phyloP scores from a whole-genome alignment of 2,329 filamentous ascomycete species.

The Monosporascus sp. region DNA sequence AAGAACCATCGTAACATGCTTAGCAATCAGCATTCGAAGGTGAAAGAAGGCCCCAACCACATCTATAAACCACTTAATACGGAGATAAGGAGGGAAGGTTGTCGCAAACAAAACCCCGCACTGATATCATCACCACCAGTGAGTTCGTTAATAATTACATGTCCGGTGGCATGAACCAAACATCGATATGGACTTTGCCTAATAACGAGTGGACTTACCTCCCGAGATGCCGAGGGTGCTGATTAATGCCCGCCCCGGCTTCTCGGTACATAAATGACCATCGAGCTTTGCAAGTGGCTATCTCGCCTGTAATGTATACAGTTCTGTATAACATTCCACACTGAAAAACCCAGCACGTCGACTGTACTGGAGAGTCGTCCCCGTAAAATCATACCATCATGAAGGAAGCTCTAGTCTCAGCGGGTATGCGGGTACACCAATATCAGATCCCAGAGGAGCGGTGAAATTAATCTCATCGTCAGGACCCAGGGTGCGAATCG shows the following conservation, averaged over 20 bases:
- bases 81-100: background rate
- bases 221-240: too few relatives aligned
- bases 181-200: background rate
- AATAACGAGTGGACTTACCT: too few relatives aligned
- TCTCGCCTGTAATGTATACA: too few relatives aligned
- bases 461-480: background rate
- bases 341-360: too few relatives aligned
- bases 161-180: background rate
- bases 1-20: background rate
- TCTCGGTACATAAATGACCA: too few relatives aligned
- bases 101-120: background rate
- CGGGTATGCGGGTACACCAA: slow-evolving; percentile 9
- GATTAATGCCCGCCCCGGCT: too few relatives aligned
- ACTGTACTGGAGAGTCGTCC: background rate
- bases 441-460: background rate
- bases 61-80: background rate
- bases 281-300: too few relatives aligned
- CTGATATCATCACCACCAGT: background rate
- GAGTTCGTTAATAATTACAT: background rate
- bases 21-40: background rate
- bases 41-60: background rate
- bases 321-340: too few relatives aligned
- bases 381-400: slow-evolving; percentile 6
- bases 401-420: slow-evolving; percentile 21
- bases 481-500: slow-evolving; percentile 30